Evolutionary conservation across 78 protist genomes (phyloP).

Genomic region (Salpingoeca rosetta): DNA sequence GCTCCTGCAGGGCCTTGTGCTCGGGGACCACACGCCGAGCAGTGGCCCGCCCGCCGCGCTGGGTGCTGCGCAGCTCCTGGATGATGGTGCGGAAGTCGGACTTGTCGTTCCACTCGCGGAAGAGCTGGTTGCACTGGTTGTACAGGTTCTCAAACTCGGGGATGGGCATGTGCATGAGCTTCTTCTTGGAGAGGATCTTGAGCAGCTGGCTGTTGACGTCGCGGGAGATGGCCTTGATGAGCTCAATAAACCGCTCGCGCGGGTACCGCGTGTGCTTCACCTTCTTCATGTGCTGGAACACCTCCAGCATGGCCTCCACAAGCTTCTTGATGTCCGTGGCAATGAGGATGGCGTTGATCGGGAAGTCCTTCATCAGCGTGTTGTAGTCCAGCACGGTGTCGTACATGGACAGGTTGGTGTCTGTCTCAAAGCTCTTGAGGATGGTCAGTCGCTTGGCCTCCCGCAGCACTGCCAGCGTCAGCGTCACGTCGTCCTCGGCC

Average conservation of each 20-base stretch:
- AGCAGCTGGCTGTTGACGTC: constrained; percentile 45
- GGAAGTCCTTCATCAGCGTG: constrained; percentile 50
- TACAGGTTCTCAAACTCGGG: constrained; percentile 35
- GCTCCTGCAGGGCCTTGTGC: constrained; percentile 22
- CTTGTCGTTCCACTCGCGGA: constrained; percentile 43
- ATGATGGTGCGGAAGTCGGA: constrained; percentile 1
- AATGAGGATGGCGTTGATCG: constrained; percentile 49
- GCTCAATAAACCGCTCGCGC: constrained; percentile 15
- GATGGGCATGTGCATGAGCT: neutral
- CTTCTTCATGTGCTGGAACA: neutral
- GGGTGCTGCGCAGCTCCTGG: constrained; percentile 20
- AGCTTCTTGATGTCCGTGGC: constrained; percentile 51
- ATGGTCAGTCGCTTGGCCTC: constrained; percentile 48
- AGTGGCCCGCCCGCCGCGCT: too few relatives aligned
- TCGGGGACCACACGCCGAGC: too few relatives aligned
- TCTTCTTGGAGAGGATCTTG: constrained; percentile 22
- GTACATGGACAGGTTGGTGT: constrained; percentile 35
- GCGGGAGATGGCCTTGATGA: constrained; percentile 47
- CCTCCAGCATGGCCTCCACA: neutral
- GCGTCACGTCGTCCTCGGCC: neutral
- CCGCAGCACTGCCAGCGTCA: constrained; percentile 32
- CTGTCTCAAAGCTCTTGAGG: constrained; percentile 47
- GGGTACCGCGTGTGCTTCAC: constrained; percentile 19
- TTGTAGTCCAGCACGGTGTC: constrained; percentile 36
- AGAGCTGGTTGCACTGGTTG: constrained; percentile 16